Conservation (phyloP, 1,284 basidiomycete genomes). For the Xerocomus nothofagi region DNA sequence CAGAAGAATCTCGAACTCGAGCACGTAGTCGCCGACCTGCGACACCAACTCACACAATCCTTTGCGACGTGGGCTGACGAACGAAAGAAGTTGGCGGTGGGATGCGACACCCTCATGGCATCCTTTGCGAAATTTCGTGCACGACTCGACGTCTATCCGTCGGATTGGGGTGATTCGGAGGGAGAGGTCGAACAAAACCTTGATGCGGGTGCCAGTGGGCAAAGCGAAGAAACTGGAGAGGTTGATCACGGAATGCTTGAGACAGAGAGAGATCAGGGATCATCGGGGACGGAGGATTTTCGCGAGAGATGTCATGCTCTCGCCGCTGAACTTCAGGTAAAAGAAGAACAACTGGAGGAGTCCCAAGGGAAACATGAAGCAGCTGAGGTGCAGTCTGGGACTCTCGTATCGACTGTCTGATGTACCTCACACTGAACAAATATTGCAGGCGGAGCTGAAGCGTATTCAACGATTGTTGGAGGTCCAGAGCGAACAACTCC, state of each 20-base stretch:
- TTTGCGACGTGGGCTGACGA: conserved; percentile 33
- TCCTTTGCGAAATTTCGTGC: conserved; percentile 35
- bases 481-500: conserved; percentile 23
- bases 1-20: conserved; percentile 33
- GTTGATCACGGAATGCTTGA: conserved; percentile 4
- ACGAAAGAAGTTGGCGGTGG: conserved; percentile 24
- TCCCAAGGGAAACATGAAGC: conserved; percentile 18
- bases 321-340: conserved; percentile 19
- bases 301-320: conserved; percentile 22
- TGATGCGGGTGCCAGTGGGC: conserved; percentile 11
- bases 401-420: neutral
- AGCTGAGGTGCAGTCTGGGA: conserved; percentile 22
- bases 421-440: conserved; percentile 9
- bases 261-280: conserved; percentile 13
- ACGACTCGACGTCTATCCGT: conserved; percentile 24
- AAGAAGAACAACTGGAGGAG: conserved; percentile 22
- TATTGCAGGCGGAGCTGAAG: conserved; percentile 23
- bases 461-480: conserved; percentile 18
- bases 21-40: conserved; percentile 30
- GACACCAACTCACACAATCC: conserved; percentile 33
- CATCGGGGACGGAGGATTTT: conserved; percentile 4
- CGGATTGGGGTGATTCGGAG: conserved; percentile 25
- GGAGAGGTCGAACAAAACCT: conserved; percentile 30
- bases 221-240: conserved; percentile 22
- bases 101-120: conserved; percentile 31